Conservation (phyloP, 2,329 filamentous ascomycete genomes). For the Aspergillus transmontanensis region DNA sequence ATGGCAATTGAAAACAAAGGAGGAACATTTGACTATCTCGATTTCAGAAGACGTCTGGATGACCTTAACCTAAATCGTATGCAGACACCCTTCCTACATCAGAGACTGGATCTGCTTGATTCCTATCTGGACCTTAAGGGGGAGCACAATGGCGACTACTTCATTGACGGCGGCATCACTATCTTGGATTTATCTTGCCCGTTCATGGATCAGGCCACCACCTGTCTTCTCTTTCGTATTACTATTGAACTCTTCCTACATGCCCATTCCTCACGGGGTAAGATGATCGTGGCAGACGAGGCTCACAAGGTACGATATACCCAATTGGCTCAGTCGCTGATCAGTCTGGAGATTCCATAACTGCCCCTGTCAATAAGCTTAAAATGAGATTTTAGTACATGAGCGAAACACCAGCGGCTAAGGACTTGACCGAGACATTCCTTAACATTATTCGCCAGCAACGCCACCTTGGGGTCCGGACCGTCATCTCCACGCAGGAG, state of each 20-base stretch:
- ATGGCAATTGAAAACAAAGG: conserved; percentile 49
- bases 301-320: conserved; percentile 66
- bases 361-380: neutral
- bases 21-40: conserved; percentile 47
- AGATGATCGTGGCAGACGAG: conserved; percentile 72
- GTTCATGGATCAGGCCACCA: conserved; percentile 66
- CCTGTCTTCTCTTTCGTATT: conserved; percentile 73
- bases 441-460: conserved; percentile 67
- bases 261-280: conserved; percentile 51
- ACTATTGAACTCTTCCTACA: conserved; percentile 68
- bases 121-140: conserved; percentile 57
- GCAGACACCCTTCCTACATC: conserved; percentile 59
- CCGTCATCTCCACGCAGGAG: conserved; percentile 74
- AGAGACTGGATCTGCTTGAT: conserved; percentile 65
- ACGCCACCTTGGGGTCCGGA: conserved; percentile 65
- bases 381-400: conserved; percentile 14
- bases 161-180: conserved; percentile 39
- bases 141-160: conserved; percentile 13
- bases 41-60: conserved; percentile 44
- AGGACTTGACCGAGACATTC: conserved; percentile 59
- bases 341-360: neutral
- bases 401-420: conserved; percentile 16
- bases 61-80: conserved; percentile 44
- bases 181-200: conserved; percentile 75
- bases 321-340: neutral